These are phyloP conservation scores for Cryptococcus sp. DNA, from an alignment of 1,284 basidiomycete species.

Conservation along the genomic window DNA sequence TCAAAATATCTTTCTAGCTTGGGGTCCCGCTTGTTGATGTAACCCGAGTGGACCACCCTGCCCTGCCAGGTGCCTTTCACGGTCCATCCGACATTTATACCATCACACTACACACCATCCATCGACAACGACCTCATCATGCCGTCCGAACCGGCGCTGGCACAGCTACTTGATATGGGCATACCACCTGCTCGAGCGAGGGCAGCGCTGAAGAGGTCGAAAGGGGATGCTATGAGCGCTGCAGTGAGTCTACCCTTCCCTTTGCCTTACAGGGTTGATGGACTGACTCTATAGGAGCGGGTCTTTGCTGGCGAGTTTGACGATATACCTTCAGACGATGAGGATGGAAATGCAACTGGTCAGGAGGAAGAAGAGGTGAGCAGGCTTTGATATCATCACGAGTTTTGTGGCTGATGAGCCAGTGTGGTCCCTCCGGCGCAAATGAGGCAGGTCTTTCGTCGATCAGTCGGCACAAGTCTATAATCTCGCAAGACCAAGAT, in stretches of 20 bases:
- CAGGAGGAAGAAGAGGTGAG: too few species aligned
- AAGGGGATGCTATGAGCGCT: constrained; percentile 77
- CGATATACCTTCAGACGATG: constrained; percentile 50
- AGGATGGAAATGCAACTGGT: constrained; percentile 8
- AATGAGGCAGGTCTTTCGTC: too few species aligned
- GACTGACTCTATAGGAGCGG: constrained; percentile 28
- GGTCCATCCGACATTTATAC: not conserved
- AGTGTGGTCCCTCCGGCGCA: too few species aligned
- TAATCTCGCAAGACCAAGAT: too few species aligned
- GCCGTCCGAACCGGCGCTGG: constrained; percentile 14
- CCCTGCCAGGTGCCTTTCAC: too few species aligned
- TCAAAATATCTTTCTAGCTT: too few species aligned
- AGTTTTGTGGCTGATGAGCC: too few species aligned
- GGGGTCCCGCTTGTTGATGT: not conserved
- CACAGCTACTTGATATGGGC: constrained; percentile 50
- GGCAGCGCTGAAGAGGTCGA: constrained; percentile 67
- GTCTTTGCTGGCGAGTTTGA: constrained; percentile 66
- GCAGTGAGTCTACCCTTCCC: constrained; percentile 57
- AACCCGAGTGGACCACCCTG: not conserved
- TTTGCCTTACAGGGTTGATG: not conserved
- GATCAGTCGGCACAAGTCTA: too few species aligned
- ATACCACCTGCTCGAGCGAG: constrained; percentile 68
- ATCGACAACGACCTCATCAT: constrained; percentile 5
- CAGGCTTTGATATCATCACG: too few species aligned
- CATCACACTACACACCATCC: not conserved